Base-by-base conservation (phyloP, 2,329 filamentous ascomycete species). In the Cercospora citrullina region DNA sequence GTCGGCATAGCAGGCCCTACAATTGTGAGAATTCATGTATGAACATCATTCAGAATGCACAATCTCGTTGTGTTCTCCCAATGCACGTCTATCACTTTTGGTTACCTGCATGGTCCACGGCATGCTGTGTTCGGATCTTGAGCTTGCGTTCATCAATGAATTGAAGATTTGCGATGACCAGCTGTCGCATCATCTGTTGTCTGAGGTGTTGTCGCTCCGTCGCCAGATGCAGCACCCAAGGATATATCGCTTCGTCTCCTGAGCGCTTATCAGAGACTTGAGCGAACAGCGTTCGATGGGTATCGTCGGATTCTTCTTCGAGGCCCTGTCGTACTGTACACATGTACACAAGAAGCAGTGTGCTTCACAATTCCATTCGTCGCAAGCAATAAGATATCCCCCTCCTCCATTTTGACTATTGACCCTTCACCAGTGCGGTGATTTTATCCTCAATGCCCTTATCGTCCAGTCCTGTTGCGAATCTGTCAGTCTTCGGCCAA, bases 381-480 rank as follows among this genome's bases (percentile, higher is more conserved):
- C 23, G 26, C 42, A n/a, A 51, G 23, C 18, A 33, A 59, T 30
- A 21, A 31, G 31, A 59, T 33, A 9, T 59, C 5, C 28, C 55
- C 28, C 18, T 31, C 26, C 14, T 55, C 28, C 26, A n/a, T 53
- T 31, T 23, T 57, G 12, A n/a, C 67, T 73, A 76, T 75, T 73
- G 71, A 60, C 71, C 80, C 79, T 89, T 87, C 64, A 90, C 89
- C 70, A 92, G 79, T 62, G 83, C 82, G 65, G 87, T 86, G 72
- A 92, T 84, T 79, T 86, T 87, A 72, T 87, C 86, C 80, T 91
- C 90, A 71, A 92, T 91, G 74, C 89, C 86, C 79, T 90, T 87
- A 78, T 90, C 89, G 74, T 89, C 86, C 75, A 92, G 80, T 70
- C 88, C 89, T 90, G 71, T 18, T 18, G n/a, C 26, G 7, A 26